A percentile compares a stretch with the other conserved stretches of the same genome.
phyloP scores from a whole-genome alignment of 1,284 basidiomycete genomes.

The Irpex sp. region DNA sequence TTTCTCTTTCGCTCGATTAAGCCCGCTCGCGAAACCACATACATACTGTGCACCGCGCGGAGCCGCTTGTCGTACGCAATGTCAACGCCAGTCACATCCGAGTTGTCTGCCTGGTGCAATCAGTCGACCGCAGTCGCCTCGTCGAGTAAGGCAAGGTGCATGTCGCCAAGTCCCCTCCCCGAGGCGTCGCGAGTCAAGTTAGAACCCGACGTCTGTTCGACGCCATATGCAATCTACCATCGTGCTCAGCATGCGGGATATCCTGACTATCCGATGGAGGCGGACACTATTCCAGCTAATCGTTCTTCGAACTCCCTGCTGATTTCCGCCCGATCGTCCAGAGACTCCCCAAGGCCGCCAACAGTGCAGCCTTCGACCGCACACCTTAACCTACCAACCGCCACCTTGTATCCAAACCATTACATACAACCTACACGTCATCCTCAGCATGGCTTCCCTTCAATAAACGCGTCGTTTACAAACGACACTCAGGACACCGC shows the following conservation, averaged over 20 bases:
- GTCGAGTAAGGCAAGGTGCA: conserved; percentile 13
- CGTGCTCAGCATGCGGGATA: conserved; percentile 13
- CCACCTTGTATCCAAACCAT: conserved; percentile 36
- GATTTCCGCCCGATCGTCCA: conserved; percentile 38
- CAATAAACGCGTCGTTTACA: conserved; percentile 31
- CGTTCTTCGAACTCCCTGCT: conserved; percentile 23
- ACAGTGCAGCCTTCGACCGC: conserved; percentile 35
- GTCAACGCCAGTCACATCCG: conserved; percentile 6
- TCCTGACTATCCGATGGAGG: conserved; percentile 16
- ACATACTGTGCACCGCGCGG: not conserved
- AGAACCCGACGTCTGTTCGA: conserved; percentile 15
- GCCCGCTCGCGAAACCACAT: conserved; percentile 2
- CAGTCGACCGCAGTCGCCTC: conserved; percentile 13
- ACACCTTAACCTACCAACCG: conserved; percentile 25
- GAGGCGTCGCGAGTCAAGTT: conserved; percentile 15
- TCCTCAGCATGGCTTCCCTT: conserved; percentile 33
- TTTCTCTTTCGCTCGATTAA: conserved; percentile 4
- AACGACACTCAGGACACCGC: conserved; percentile 28
- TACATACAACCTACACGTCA: conserved; percentile 22
- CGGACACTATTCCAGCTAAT: conserved; percentile 17
- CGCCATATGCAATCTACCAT: conserved; percentile 15
- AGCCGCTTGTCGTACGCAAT: not conserved
- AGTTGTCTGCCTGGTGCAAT: conserved; percentile 1
- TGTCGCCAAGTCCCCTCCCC: conserved; percentile 11
- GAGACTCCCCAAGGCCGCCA: conserved; percentile 33